Evolutionary conservation across 805 yeast species (phyloP).

Genomic region (Suhomyces canberraensis): DNA sequence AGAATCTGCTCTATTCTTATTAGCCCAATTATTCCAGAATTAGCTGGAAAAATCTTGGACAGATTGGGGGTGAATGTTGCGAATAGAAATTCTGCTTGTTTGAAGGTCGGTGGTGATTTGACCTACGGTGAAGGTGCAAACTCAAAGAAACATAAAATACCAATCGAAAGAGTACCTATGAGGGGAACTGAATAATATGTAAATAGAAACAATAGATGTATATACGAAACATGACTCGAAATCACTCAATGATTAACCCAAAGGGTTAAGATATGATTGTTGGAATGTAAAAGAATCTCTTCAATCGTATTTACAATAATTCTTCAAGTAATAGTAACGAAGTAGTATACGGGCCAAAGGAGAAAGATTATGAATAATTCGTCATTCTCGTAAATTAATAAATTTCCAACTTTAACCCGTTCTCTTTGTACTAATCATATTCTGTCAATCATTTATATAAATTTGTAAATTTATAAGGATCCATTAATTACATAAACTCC

Average conservation of each 20-base stretch:
- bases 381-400: too few species aligned
- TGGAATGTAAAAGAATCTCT: too few species aligned
- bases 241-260: background rate
- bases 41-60: constrained; percentile 56
- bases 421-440: too few species aligned
- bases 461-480: too few species aligned
- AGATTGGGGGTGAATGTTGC: constrained; percentile 51
- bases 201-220: background rate
- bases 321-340: too few species aligned
- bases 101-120: constrained; percentile 55
- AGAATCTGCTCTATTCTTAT: constrained; percentile 65
- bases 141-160: constrained; percentile 44
- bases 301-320: too few species aligned
- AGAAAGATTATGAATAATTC: too few species aligned
- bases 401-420: too few species aligned
- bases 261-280: background rate
- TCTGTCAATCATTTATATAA: too few species aligned
- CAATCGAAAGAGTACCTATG: constrained; percentile 34
- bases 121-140: constrained; percentile 61
- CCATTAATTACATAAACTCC: too few species aligned
- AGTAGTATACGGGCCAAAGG: too few species aligned
- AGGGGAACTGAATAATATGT: constrained; percentile 5
- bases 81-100: constrained; percentile 42
- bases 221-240: too few species aligned
- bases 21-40: constrained; percentile 70